phyloP scores from a whole-genome alignment of 768 basidiomycete genomes.

The Fibroporia radiculosa region DNA sequence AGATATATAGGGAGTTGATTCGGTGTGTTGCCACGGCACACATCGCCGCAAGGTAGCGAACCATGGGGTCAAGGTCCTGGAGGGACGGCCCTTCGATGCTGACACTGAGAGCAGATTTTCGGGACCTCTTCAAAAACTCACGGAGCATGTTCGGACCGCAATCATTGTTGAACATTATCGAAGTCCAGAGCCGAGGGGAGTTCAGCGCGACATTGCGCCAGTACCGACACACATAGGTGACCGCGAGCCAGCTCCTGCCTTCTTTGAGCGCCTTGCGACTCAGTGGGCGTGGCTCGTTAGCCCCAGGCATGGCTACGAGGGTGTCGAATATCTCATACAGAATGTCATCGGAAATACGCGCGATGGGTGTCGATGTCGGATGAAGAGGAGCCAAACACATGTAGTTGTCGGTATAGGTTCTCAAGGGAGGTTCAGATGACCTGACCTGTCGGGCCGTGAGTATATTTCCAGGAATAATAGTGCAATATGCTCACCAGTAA shows the following conservation, averaged over 20 bases:
- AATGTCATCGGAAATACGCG: neutral
- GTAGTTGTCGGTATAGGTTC: too few relatives aligned
- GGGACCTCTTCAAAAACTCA: neutral
- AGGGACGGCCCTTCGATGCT: neutral
- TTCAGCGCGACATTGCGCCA: neutral
- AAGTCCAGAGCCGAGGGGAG: neutral
- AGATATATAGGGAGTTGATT: neutral
- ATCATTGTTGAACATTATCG: neutral
- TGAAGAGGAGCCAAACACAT: too few relatives aligned
- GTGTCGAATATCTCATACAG: neutral
- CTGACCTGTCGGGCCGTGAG: too few relatives aligned
- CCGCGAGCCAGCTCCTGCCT: neutral
- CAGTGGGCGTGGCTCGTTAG: neutral
- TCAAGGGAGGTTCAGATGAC: too few relatives aligned
- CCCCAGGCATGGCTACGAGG: neutral
- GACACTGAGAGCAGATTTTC: neutral
- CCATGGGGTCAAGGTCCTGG: neutral
- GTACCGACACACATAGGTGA: neutral
- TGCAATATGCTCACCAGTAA: too few relatives aligned
- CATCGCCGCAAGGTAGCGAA: neutral
- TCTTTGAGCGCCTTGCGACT: neutral
- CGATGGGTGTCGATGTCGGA: neutral
- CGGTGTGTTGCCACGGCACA: neutral
- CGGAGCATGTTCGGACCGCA: neutral
- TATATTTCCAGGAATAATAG: too few relatives aligned